Percentiles rank a stretch among this genome's conserved stretches.
Conservation (phyloP, 148 eudicot genomes). For the Vaccinium darrowii region DNA sequence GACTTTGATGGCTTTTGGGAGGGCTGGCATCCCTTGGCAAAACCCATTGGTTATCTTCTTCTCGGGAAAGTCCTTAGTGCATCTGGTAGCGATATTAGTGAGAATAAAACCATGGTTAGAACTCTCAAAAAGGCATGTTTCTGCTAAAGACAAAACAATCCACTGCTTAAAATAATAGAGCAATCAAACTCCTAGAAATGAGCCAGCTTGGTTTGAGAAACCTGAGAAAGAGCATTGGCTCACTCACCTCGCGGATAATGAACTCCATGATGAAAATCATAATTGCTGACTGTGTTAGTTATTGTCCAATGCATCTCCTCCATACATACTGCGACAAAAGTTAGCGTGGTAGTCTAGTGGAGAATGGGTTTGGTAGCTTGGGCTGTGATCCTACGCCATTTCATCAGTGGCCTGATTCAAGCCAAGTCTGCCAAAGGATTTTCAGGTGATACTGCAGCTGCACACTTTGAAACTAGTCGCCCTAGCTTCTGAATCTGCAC, state of each 20-base stretch:
- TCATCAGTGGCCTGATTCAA: slow-evolving; percentile 50
- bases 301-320: too few species aligned
- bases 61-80: slow-evolving; percentile 38
- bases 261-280: slow-evolving; percentile 39
- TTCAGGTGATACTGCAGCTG: slow-evolving; percentile 35
- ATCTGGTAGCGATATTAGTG: slow-evolving; percentile 31
- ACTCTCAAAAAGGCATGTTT: slow-evolving; percentile 44
- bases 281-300: slow-evolving; percentile 41
- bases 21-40: slow-evolving; percentile 27
- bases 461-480: slow-evolving; percentile 37
- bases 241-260: slow-evolving; percentile 34
- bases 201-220: slow-evolving; percentile 50
- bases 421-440: slow-evolving; percentile 52
- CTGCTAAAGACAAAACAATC: neutral
- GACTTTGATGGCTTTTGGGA: neutral
- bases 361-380: slow-evolving; percentile 58
- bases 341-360: slow-evolving; percentile 43
- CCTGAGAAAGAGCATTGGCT: slow-evolving; percentile 44
- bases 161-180: neutral
- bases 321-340: slow-evolving; percentile 21
- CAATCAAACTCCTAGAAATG: slow-evolving; percentile 20
- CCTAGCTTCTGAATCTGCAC: slow-evolving; percentile 47
- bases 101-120: slow-evolving; percentile 37
- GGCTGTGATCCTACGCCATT: slow-evolving; percentile 62
- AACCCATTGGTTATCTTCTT: slow-evolving; percentile 44